Evolutionary conservation across 2,329 filamentous ascomycete species (phyloP).

Genomic region (Volutella citrinella): DNA sequence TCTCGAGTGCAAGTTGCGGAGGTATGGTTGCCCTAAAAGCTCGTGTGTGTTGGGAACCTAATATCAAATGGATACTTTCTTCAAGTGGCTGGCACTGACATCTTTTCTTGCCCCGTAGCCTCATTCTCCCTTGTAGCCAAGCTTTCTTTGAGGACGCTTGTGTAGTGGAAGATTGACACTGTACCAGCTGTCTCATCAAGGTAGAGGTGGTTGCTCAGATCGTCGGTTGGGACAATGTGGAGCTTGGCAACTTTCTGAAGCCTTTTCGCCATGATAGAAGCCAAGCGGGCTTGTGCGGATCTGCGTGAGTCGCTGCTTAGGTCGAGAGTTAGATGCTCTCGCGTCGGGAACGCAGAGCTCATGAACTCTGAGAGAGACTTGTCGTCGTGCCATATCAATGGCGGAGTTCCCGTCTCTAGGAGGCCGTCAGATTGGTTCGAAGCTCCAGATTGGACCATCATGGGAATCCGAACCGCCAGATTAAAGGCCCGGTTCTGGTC

Average conservation of each 20-base stretch:
- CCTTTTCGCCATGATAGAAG: conserved; percentile 4
- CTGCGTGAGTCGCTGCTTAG: too few relatives aligned
- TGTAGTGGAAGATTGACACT: conserved; percentile 9
- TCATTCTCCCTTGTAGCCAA: too few relatives aligned
- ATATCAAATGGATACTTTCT: not conserved
- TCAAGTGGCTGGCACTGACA: too few relatives aligned
- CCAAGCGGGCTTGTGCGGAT: too few relatives aligned
- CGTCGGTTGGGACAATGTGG: conserved; percentile 7
- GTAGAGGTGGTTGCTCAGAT: conserved; percentile 7
- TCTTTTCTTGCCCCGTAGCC: too few relatives aligned
- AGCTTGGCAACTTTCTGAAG: conserved; percentile 8
- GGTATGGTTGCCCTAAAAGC: conserved; percentile 1
- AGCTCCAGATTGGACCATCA: conserved; percentile 7
- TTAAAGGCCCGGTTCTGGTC: conserved; percentile 11
- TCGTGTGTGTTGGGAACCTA: not conserved
- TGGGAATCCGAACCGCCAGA: conserved; percentile 3
- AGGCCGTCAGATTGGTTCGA: conserved; percentile 7
- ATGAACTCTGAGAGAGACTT: not conserved
- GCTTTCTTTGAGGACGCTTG: conserved; percentile 9
- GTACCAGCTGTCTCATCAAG: conserved; percentile 4
- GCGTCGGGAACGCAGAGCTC: not conserved
- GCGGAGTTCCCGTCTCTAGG: conserved; percentile 4
- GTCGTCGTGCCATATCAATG: conserved; percentile 4
- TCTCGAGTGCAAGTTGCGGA: conserved; percentile 1
- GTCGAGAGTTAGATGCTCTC: too few relatives aligned